These are phyloP conservation scores for Myochromella boudieri DNA, from an alignment of 768 basidiomycete species.

Conservation along the genomic window DNA sequence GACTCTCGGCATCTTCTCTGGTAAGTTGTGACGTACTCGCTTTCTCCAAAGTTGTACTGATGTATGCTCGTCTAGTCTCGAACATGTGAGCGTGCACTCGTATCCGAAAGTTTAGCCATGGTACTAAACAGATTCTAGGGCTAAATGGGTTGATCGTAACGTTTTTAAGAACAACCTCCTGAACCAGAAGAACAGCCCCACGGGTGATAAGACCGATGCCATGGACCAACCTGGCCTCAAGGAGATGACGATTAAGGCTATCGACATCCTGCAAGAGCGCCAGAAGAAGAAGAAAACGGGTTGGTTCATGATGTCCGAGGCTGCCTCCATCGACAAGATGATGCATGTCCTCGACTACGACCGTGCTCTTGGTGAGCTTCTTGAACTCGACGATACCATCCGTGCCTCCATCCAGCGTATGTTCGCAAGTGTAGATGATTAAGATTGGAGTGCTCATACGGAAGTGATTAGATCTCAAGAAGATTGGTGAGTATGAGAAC, in stretches of 20 bases:
- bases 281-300: conserved; percentile 34
- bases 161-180: conserved; percentile 37
- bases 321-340: conserved; percentile 49
- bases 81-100: conserved; percentile 19
- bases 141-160: conserved; percentile 45
- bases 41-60: background rate
- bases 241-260: conserved; percentile 48
- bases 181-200: conserved; percentile 36
- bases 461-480: conserved; percentile 35
- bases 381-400: conserved; percentile 46
- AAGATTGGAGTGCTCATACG: background rate
- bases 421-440: too few relatives aligned
- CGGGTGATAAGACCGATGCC: conserved; percentile 41
- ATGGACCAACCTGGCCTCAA: conserved; percentile 46
- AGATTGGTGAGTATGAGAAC: conserved; percentile 40
- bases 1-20: conserved; percentile 44
- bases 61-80: conserved; percentile 11
- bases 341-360: conserved; percentile 49
- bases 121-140: conserved; percentile 23
- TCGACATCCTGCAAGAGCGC: conserved; percentile 41
- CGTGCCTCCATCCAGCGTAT: conserved; percentile 39
- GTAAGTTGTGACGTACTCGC: conserved; percentile 19
- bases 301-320: conserved; percentile 50
- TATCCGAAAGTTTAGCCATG: background rate
- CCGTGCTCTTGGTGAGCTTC: conserved; percentile 43